Conservation (phyloP, 1,284 basidiomycete genomes). For the Neonothopanus nambi region DNA sequence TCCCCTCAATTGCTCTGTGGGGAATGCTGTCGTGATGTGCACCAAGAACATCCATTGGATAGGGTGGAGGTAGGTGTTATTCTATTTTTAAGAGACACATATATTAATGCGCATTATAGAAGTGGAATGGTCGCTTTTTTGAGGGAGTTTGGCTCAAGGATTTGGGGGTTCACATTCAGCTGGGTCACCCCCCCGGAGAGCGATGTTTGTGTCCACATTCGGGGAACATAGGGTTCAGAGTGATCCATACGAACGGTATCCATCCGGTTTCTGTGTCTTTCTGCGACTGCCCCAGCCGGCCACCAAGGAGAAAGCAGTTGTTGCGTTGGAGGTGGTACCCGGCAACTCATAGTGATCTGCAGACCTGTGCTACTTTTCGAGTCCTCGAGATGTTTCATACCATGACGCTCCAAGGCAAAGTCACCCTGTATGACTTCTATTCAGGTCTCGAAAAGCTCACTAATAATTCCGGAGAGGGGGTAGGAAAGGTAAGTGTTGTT, state of each 20-base stretch:
- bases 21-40: constrained; percentile 15
- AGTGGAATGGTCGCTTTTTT: constrained; percentile 18
- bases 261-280: neutral
- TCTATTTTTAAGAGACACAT: neutral
- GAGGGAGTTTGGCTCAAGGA: neutral
- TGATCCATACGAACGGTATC: constrained; percentile 9
- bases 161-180: constrained; percentile 16
- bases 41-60: constrained; percentile 19
- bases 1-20: constrained; percentile 11
- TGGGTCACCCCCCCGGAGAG: constrained; percentile 12
- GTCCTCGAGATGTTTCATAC: constrained; percentile 3
- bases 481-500: constrained; percentile 3
- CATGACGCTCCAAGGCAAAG: constrained; percentile 10
- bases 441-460: constrained; percentile 13
- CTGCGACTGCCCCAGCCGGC: constrained; percentile 1
- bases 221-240: constrained; percentile 6
- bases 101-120: constrained; percentile 2
- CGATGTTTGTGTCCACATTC: neutral
- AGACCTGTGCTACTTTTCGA: constrained; percentile 9
- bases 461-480: neutral
- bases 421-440: constrained; percentile 9
- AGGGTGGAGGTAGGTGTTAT: constrained; percentile 17
- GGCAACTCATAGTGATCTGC: constrained; percentile 4
- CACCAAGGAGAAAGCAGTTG: neutral
- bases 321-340: constrained; percentile 7